phyloP scores from a whole-genome alignment of 345 rosid genomes.

The Firmiana major region DNA sequence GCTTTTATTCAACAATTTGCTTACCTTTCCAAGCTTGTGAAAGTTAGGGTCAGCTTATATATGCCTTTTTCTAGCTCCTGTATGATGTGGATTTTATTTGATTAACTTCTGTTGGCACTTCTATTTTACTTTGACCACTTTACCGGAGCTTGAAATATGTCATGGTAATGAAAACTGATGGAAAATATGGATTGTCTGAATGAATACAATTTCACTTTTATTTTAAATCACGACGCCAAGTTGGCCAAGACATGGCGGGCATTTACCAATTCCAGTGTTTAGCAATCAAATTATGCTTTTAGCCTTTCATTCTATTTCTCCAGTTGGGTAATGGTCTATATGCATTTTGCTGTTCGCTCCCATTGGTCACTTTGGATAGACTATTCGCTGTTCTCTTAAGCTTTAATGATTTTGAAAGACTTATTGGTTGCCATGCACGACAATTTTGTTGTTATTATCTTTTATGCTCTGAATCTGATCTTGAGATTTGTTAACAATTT shows the following conservation, averaged over 20 bases:
- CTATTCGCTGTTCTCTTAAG: not conserved
- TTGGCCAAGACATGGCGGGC: not conserved
- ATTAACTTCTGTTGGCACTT: not conserved
- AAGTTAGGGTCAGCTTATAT: not conserved
- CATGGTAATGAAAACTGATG: not conserved
- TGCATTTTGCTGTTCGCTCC: not conserved
- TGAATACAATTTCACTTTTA: not conserved
- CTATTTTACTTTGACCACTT: not conserved
- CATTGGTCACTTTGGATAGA: not conserved
- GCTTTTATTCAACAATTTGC: not conserved
- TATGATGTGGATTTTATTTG: not conserved
- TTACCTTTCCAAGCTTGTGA: not conserved
- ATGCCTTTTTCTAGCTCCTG: not conserved
- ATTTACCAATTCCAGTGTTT: not conserved
- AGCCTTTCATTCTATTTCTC: not conserved
- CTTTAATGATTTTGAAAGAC: slow-evolving; percentile 1
- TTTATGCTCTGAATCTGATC: not conserved
- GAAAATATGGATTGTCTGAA: not conserved
- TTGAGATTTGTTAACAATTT: not conserved
- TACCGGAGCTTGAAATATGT: not conserved
- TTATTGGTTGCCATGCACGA: not conserved
- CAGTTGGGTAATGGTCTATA: not conserved
- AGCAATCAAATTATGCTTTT: not conserved
- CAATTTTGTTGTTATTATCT: not conserved
- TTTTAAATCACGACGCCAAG: not conserved